Evolutionary conservation across 176 grass and related monocot genomes (phyloP).

Genomic region (Puya raimondii): DNA sequence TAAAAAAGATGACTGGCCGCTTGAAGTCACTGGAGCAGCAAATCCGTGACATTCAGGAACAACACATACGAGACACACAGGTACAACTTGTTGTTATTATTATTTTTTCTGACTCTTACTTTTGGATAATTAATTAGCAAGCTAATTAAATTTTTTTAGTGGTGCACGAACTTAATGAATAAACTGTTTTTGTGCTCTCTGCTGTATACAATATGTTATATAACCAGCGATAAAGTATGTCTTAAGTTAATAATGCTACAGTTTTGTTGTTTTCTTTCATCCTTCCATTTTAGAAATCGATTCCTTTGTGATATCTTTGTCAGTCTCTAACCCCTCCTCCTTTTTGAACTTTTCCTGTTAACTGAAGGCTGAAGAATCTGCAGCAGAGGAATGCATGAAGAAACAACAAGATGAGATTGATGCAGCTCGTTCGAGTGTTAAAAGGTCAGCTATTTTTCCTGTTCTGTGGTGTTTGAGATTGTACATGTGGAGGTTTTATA

Average conservation of each 20-base stretch:
- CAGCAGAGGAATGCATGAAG: constrained; percentile 40
- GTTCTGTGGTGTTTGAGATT: not conserved
- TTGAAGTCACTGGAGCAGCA: constrained; percentile 57
- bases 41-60: constrained; percentile 55
- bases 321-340: not conserved
- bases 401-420: constrained; percentile 50
- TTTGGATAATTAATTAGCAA: not conserved
- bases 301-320: not conserved
- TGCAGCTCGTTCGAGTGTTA: constrained; percentile 30
- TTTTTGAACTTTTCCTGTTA: constrained; percentile 33
- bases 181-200: not conserved
- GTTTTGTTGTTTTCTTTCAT: not conserved
- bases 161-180: not conserved
- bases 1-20: constrained; percentile 42
- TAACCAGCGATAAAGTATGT: no score
- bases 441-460: constrained; percentile 38
- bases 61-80: constrained; percentile 60
- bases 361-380: constrained; percentile 68
- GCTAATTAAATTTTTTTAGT: not conserved
- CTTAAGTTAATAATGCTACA: no score
- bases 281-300: not conserved
- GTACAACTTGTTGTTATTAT: constrained; percentile 21
- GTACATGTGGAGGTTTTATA: not conserved
- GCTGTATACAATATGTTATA: no score
- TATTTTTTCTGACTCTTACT: not conserved